Percentiles rank a stretch among this genome's conserved stretches.
These are phyloP conservation scores for Kalmusia sp. DNA, from an alignment of 2,329 filamentous ascomycete genomes.

Conservation along the genomic window DNA sequence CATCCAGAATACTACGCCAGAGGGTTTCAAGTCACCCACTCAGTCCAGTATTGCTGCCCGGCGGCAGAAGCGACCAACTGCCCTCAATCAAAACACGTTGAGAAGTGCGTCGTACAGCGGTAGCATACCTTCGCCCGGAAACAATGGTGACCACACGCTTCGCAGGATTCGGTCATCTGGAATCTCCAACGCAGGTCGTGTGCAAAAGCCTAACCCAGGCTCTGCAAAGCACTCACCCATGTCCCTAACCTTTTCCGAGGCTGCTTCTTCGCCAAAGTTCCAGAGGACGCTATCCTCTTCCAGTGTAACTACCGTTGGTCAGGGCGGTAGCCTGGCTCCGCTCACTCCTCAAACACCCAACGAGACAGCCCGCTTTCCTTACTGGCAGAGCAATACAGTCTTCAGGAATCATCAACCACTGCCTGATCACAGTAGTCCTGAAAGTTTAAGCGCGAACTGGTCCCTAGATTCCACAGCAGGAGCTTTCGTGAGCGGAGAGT, in stretches of 20 bases:
- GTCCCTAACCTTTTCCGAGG: constrained; percentile 54
- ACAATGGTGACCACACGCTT: constrained; percentile 47
- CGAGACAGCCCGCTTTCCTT: constrained; percentile 47
- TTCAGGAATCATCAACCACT: constrained; percentile 37
- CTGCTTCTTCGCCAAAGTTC: constrained; percentile 55
- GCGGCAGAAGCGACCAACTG: constrained; percentile 50
- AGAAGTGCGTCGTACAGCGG: constrained; percentile 52
- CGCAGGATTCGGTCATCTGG: constrained; percentile 58
- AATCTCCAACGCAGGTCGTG: constrained; percentile 53
- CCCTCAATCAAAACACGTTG: constrained; percentile 47
- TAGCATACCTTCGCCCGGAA: constrained; percentile 49
- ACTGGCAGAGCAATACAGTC: constrained; percentile 49
- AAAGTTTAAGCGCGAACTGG: constrained; percentile 43
- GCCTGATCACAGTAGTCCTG: constrained; percentile 49
- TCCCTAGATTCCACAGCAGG: constrained; percentile 46
- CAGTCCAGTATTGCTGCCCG: constrained; percentile 51
- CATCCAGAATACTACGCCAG: constrained; percentile 42
- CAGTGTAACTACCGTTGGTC: constrained; percentile 41
- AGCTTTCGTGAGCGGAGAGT: constrained; percentile 45
- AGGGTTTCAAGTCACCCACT: constrained; percentile 46
- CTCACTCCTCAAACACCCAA: constrained; percentile 57
- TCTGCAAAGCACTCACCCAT: constrained; percentile 58
- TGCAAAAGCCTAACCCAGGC: constrained; percentile 54
- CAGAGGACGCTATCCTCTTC: constrained; percentile 48
- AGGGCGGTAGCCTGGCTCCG: constrained; percentile 53